A percentile compares a stretch with the other conserved stretches of the same genome.
Evolutionary conservation across 164 flowering plant genomes (phyloP).

Genomic region (Vitis riparia): DNA sequence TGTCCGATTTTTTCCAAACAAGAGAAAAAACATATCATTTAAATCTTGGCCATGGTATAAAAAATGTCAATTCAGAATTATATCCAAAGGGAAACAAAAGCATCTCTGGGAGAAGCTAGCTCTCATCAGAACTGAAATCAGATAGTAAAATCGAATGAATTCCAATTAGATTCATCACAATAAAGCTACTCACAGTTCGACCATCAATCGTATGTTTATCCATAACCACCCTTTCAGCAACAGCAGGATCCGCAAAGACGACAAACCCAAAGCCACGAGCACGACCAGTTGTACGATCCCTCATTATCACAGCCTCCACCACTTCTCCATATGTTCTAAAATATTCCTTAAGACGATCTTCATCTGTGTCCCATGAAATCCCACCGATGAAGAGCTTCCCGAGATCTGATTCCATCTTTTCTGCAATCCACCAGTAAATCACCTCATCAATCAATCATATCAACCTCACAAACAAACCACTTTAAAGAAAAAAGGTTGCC

Average conservation of each 20-base stretch:
- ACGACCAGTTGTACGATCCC: slow-evolving; percentile 82
- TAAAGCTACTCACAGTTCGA: slow-evolving; percentile 61
- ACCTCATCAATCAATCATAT: slow-evolving; percentile 11
- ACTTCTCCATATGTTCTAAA: slow-evolving; percentile 79
- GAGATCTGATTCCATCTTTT: slow-evolving; percentile 78
- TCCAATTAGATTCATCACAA: not conserved
- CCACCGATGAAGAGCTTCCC: slow-evolving; percentile 95
- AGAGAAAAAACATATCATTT: too few species aligned
- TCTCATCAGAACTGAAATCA: not conserved
- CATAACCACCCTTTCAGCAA: slow-evolving; percentile 79
- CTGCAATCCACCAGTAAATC: slow-evolving; percentile 29
- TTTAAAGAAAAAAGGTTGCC: not conserved
- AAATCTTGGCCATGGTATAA: too few species aligned
- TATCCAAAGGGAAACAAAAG: too few species aligned
- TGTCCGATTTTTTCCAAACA: too few species aligned
- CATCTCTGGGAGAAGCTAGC: not conserved
- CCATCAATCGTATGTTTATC: slow-evolving; percentile 87
- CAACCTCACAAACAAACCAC: not conserved
- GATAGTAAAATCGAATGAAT: not conserved
- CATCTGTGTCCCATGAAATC: slow-evolving; percentile 89
- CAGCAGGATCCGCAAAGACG: slow-evolving; percentile 80
- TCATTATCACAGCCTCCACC: slow-evolving; percentile 89
- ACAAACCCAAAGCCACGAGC: slow-evolving; percentile 94
- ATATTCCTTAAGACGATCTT: slow-evolving; percentile 77
- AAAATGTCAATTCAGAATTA: too few species aligned